Evolutionary conservation across 2,329 filamentous ascomycete genomes (phyloP).

Genomic region (Monilinia aucupariae): DNA sequence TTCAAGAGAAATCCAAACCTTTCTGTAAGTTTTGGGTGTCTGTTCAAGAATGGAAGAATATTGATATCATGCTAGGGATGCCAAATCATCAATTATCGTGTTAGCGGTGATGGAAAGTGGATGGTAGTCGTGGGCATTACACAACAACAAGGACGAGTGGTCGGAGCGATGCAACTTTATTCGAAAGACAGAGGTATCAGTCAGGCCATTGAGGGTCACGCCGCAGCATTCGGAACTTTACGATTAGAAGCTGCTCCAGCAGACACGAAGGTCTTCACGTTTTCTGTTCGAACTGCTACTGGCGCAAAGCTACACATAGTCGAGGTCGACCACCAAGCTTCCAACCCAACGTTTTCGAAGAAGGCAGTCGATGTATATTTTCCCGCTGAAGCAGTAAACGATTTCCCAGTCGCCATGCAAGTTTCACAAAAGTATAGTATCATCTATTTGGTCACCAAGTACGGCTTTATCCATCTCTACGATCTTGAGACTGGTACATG

Average conservation of each 20-base stretch:
- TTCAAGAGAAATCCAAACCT: constrained; percentile 94
- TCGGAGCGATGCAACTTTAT: constrained; percentile 95
- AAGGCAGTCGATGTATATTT: constrained; percentile 98
- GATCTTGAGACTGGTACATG: constrained; percentile 92
- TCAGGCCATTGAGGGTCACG: constrained; percentile 96
- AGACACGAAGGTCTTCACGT: constrained; percentile 94
- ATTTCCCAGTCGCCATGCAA: constrained; percentile 97
- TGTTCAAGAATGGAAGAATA: not conserved
- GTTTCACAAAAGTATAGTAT: constrained; percentile 95
- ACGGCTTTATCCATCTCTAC: constrained; percentile 97
- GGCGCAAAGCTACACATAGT: constrained; percentile 96
- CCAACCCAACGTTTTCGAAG: constrained; percentile 86
- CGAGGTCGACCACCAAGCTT: constrained; percentile 88
- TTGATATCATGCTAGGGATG: constrained; percentile 58
- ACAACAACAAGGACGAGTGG: constrained; percentile 85
- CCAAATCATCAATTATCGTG: constrained; percentile 99
- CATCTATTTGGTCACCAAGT: constrained; percentile 96
- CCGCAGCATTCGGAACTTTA: constrained; percentile 86
- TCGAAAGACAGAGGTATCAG: constrained; percentile 94
- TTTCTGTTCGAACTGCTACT: constrained; percentile 82
- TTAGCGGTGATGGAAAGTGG: constrained; percentile 95
- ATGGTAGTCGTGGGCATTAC: constrained; percentile 97
- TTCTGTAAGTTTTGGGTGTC: constrained; percentile 52
- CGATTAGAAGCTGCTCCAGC: constrained; percentile 81
- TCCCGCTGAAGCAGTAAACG: constrained; percentile 88